phyloP scores from a whole-genome alignment of 2,329 filamentous ascomycete species.

The Blumeriella jaapii region DNA sequence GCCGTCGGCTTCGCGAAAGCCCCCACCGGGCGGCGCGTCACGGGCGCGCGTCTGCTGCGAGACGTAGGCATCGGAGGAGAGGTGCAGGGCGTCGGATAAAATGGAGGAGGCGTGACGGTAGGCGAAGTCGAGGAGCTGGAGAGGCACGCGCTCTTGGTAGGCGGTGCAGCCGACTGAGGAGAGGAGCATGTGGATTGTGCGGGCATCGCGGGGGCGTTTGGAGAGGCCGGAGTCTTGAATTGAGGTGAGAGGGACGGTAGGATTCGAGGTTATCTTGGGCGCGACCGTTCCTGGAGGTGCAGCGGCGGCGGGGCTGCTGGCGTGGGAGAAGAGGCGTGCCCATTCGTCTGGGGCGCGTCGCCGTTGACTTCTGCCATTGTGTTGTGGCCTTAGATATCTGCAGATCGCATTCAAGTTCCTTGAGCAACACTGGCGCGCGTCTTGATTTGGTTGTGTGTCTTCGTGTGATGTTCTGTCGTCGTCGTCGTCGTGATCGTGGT shows the following conservation, averaged over 20 bases:
- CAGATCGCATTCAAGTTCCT: background rate
- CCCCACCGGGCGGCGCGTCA: slow-evolving; percentile 25
- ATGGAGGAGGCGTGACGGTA: slow-evolving; percentile 70
- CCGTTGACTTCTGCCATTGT: slow-evolving; percentile 26
- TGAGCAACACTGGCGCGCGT: no score
- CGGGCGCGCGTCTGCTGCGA: slow-evolving; percentile 26
- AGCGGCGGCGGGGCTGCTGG: slow-evolving; percentile 9
- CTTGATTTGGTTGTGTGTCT: no score
- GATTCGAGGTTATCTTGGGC: slow-evolving; percentile 12
- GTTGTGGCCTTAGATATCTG: background rate
- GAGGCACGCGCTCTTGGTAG: slow-evolving; percentile 72
- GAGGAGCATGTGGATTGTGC: slow-evolving; percentile 69
- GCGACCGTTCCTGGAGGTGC: slow-evolving; percentile 10
- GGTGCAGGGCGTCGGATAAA: slow-evolving; percentile 58
- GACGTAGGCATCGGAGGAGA: slow-evolving; percentile 57
- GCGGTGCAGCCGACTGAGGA: slow-evolving; percentile 66
- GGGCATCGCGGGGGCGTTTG: slow-evolving; percentile 62
- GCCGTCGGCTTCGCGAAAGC: slow-evolving; percentile 25
- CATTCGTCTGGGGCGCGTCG: slow-evolving; percentile 40
- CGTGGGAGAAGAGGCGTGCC: slow-evolving; percentile 30
- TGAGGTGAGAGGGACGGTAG: slow-evolving; percentile 25
- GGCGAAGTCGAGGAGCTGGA: slow-evolving; percentile 75
- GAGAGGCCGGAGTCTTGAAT: slow-evolving; percentile 26
- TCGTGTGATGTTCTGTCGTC: no score
- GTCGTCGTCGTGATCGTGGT: no score